Percentiles rank a stretch among this genome's conserved stretches.
phyloP scores from a whole-genome alignment of 2,329 filamentous ascomycete genomes.

The Scedosporium minutisporum region DNA sequence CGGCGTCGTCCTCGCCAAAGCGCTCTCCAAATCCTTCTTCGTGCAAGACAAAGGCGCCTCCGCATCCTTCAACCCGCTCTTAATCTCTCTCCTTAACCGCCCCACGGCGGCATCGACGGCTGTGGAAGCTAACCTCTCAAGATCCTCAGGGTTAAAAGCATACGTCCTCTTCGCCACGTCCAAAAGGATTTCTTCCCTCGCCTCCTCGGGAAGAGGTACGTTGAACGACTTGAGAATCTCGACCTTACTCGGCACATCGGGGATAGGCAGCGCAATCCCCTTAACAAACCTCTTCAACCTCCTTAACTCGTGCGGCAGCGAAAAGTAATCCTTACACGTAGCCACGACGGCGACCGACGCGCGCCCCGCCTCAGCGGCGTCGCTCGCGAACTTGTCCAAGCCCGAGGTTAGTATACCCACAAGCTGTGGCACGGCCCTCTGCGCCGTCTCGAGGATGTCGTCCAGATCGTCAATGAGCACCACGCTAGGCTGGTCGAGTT shows the following conservation, averaged over 20 bases:
- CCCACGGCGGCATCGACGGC: constrained; percentile 20
- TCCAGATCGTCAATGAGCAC: constrained; percentile 74
- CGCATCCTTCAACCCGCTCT: background rate
- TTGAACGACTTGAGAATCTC: constrained; percentile 61
- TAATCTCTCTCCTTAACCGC: constrained; percentile 12
- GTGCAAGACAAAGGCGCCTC: constrained; percentile 14
- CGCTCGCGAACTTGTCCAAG: constrained; percentile 42
- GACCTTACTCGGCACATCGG: constrained; percentile 58
- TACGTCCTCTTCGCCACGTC: constrained; percentile 67
- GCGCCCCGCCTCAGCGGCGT: constrained; percentile 26
- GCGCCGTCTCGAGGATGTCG: constrained; percentile 50
- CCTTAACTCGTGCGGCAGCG: constrained; percentile 60
- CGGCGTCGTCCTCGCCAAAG: constrained; percentile 61
- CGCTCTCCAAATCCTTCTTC: constrained; percentile 48
- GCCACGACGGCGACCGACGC: constrained; percentile 63
- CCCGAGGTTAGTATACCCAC: constrained; percentile 42
- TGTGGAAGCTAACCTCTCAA: constrained; percentile 49
- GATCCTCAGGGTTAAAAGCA: constrained; percentile 74
- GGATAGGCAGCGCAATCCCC: constrained; percentile 67
- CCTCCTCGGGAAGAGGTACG: constrained; percentile 34
- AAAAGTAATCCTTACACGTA: constrained; percentile 60
- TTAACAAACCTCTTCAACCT: constrained; percentile 53
- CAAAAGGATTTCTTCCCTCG: constrained; percentile 42
- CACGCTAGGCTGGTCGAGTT: constrained; percentile 61
- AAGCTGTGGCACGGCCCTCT: constrained; percentile 33